Base-by-base conservation (phyloP, 306 rosid species). In the Quercus mongolica region DNA sequence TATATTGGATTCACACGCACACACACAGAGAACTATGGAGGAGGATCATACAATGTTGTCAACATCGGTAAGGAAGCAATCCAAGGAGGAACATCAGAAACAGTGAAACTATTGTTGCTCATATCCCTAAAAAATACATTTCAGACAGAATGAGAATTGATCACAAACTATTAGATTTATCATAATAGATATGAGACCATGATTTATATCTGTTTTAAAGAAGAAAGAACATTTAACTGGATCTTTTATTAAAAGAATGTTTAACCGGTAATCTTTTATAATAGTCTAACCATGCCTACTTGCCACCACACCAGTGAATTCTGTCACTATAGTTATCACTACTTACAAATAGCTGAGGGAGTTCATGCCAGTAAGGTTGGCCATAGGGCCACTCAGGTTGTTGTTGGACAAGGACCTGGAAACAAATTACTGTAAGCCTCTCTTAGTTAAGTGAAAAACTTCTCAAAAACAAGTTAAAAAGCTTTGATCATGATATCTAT, bases 331-430 rank as follows among this genome's bases (percentile, higher is more conserved):
- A 7, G 3, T 12, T 6, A 17, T 72, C 71, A 61, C 51, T 76
- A 73, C 87, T 78, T 87, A 92, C 97, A 90, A 74, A 78, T 77
- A 86, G 23, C 12, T 77, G 74, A 92, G 93, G 68, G 0, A 5
- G 4, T 33, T 83, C 92, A 92, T 79, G 83, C 84, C 83, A 30
- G 76, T 63, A 56, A 92, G 93, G 84, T 80, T 74, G 30, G 92
- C 94, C 56, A 78, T 10, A 54, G 79, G 55, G 64, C 97, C 97
- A n/a, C 82, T 78, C 52, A 92, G 82, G 83, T 54, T 80, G 59
- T 92, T 92, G 84, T 86, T 81, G 83, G 94, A 92, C 86, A 92
- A 75, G 76, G 46, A 19, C 91, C 97, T 92, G 80, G 56, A 71
- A 79, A 51, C 26, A 76, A 41, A 74, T 38, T 56, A 61, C 14